Base-by-base conservation (phyloP, 768 basidiomycete genomes). In the Krasilnikovozyma curviuscula region DNA sequence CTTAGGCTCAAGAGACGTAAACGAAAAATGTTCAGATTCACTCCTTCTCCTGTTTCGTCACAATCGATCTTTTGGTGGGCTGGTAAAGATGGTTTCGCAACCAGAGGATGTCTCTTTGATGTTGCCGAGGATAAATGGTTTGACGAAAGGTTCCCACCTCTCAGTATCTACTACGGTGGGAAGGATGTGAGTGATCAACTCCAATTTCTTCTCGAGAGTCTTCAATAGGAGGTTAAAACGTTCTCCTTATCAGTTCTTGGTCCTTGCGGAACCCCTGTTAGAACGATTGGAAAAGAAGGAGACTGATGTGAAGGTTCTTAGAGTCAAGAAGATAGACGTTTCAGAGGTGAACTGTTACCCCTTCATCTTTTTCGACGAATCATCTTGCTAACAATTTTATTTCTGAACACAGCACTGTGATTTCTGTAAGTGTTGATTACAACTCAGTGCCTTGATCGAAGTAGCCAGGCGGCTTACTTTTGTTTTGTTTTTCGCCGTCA, bases 21-120 rank as follows among this genome's bases (percentile, higher is more conserved):
- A 50, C 63, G 65, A 24, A 72, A 72, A 54, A 69, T 69, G 67
- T 72, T 72, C 62, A 52, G 70, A 13, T 72, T 72, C 62, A 71
- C 70, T 3, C 71, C 71, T 1, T 65, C 66, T 5, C 70, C 71
- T 32, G 71, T 72, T 25, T 63, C 61, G 40, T 67, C 50, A 33
- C 45, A 44, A 2, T 42, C 39, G n/a, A 52, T 52, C 50, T 52
- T 52, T 23, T 52, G 59, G 59, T 71, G 70, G 70, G 69, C 69
- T 31, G 70, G 70, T 12, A 64, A 66, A 48, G 65, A 68, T 45
- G 71, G 70, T 0, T 69, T 68, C 53, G 67, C 68, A 0, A 56
- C 64, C 42, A 63, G 68, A 21, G 61, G 66, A 52, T 69, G 69
- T 44, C 40, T 52, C 13, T 52, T 52, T 30, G 65, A 66, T 50